These are phyloP conservation scores for Stagonosporopsis cucurbitacearum DNA, from an alignment of 2,329 filamentous ascomycete genomes.

Conservation along the genomic window DNA sequence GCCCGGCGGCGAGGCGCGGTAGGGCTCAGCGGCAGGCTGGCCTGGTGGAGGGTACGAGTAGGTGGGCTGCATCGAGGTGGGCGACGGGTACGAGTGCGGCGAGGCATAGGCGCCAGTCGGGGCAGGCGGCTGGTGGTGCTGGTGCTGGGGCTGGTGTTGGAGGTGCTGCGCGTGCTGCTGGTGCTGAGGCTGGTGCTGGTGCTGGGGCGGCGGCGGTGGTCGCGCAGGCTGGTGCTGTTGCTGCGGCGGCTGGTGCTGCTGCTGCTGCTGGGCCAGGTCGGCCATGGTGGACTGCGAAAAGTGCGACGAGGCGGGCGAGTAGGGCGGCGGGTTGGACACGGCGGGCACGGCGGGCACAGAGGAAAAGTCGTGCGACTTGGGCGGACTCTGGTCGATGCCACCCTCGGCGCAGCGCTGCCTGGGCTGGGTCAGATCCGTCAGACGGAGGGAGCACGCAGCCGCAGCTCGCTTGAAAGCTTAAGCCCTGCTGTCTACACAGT, in stretches of 20 bases:
- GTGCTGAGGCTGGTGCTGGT: conserved; percentile 20
- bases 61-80: conserved; percentile 54
- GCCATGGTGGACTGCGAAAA: conserved; percentile 44
- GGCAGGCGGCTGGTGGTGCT: conserved; percentile 16
- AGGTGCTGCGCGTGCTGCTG: conserved; percentile 24
- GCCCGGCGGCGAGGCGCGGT: conserved; percentile 55
- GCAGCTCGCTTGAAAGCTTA: conserved; percentile 32
- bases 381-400: conserved; percentile 36
- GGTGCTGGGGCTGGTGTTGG: conserved; percentile 35
- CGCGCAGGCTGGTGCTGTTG: conserved; percentile 36
- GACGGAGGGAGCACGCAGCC: conserved; percentile 25
- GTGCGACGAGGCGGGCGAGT: conserved; percentile 43
- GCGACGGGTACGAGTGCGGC: conserved; percentile 59
- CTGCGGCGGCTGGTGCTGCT: conserved; percentile 22
- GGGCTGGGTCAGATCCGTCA: conserved; percentile 8
- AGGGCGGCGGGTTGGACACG: conserved; percentile 35
- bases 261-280: conserved; percentile 39
- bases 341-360: conserved; percentile 18
- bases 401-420: conserved; percentile 31
- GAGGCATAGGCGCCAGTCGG: conserved; percentile 50
- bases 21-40: conserved; percentile 49
- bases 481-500: too few species aligned
- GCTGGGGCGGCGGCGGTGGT: conserved; percentile 15
- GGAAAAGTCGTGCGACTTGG: conserved; percentile 45
- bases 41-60: conserved; percentile 56